Base-by-base conservation (phyloP, 495 filamentous ascomycete species). In the Penicillium tannophilum region DNA sequence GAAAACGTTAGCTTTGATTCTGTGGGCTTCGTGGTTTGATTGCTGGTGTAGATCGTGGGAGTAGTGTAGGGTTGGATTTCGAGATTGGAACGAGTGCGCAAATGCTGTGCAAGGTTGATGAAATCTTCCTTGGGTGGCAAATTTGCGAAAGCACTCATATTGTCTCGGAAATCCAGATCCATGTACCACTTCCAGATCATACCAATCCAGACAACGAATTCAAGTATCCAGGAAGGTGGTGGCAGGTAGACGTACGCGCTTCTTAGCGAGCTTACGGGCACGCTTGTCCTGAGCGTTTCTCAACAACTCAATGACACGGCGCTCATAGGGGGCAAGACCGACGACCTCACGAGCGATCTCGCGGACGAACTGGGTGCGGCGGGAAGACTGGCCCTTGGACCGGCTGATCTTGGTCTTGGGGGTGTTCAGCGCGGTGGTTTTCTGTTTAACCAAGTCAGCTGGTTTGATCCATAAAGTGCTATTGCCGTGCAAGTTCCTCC, bases 201-300 rank as follows among this genome's bases (percentile, higher is more conserved):
- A 61, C 45, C 48, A 36, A 46, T 10, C 17, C 33, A 39, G 30
- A 26, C 19, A 36, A 33, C 33, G 12, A 14, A 11, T 5, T 26
- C 44, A 12, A 44, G 35, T 2, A 31, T 19, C 23, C 46, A 10
- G 26, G 31, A 14, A 43, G 9, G 17, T 24, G 9, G 23, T 42
- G 55, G 35, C 7, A 47, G 41, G 36, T 55, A 59, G 49, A 86
- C 82, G 62, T 85, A 91, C 90, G 80, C 94, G 85, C 89, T 96
- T 97, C 93, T 98, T 98, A 65, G 94, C 94, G 72, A 97, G 89
- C 87, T 98, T 98, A 64, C 94, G 84, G 62, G 94, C 94, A 80
- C 94, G 91, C 90, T 98, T 98, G 80, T 98, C 94, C 83, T 96
- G 96, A 83, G 88, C 87, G 86, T 98, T 98, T 67, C 94, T 91